phyloP scores from a whole-genome alignment of 83 land plant species.

The Isoetes engelmannii region DNA sequence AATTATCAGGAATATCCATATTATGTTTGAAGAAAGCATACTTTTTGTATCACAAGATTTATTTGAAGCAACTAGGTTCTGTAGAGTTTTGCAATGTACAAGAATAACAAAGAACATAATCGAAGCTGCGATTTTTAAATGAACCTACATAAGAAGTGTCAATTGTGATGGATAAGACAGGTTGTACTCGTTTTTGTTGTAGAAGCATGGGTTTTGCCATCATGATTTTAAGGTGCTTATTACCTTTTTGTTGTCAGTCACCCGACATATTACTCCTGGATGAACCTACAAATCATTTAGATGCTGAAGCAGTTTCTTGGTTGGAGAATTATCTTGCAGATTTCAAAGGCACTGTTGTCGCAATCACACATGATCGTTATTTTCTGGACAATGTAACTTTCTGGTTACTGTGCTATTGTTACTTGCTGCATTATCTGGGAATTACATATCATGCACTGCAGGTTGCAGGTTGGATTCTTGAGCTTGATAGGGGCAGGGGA shows the following conservation, averaged over 20 bases:
- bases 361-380: slow-evolving; percentile 32
- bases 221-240: background rate
- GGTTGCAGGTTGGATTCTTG: slow-evolving; percentile 35
- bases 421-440: background rate
- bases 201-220: background rate
- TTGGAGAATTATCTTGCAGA: slow-evolving; percentile 32
- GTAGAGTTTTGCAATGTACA: too few species aligned
- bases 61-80: too few species aligned
- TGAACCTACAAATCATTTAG: slow-evolving; percentile 35
- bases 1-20: too few species aligned
- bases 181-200: background rate
- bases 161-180: background rate
- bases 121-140: background rate
- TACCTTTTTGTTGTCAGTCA: slow-evolving; percentile 14
- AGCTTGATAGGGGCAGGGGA: slow-evolving; percentile 32
- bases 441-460: slow-evolving; percentile 3
- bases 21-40: too few species aligned
- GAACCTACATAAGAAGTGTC: background rate
- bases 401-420: background rate
- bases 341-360: slow-evolving; percentile 34
- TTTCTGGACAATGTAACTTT: slow-evolving; percentile 27
- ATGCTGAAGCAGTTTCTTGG: slow-evolving; percentile 36
- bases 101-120: too few species aligned
- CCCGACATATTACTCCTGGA: slow-evolving; percentile 31
- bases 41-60: too few species aligned